Evolutionary conservation across 2,329 filamentous ascomycete genomes (phyloP), one percentile per base, ranked within the genome.

Genomic region (Monilinia fructigena): DNA sequence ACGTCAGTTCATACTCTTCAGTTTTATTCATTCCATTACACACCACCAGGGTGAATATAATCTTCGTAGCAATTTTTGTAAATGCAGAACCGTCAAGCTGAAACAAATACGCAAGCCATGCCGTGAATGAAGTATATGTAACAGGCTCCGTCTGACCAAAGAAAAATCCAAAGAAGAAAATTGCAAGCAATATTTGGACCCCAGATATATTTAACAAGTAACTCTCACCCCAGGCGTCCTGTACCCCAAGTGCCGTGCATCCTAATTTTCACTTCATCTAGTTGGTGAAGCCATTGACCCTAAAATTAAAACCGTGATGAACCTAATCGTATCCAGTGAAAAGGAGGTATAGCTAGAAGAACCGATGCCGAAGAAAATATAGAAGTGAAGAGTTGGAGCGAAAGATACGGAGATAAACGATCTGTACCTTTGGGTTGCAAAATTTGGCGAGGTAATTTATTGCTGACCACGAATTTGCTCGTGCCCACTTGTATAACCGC

Each of bases 1-100:
- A 28, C 23, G 20, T 60, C 18, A 40, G 14, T 31, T 14, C 40
- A 12, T 35, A 20, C 54, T 40, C 4, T 28, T 7, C 4, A 4
- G 31, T 14, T 11, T 3, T 31, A 20, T 20, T 28, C 11, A 26
- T 42, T 8, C 47, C 28, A 65, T 61, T 61, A 61, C n/a, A 66
- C 42, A 54, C 48, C 63, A 45, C 55, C 48, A 16, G 38, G 63
- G 63, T 55, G 55, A 45, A 45, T 52, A 61, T 66, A 61, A 38
- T 54, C 4, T 52, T 47, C 55, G n/a, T 26, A 12, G 28, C 28
- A 26, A 20, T 52, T 50, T 61, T n/a, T 61, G 58, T 5, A 60
- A 26, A 50, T 38, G 58, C 45, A 50, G 23, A 50, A 26, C 8
- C 4, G 14, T 31, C 5, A 31, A 40, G 31, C n/a, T 26, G 45